Percentiles rank a stretch among this genome's conserved stretches.
Evolutionary conservation across 1,139 yeast genomes (phyloP).

Genomic region (Scheffersomyces quercinus): DNA sequence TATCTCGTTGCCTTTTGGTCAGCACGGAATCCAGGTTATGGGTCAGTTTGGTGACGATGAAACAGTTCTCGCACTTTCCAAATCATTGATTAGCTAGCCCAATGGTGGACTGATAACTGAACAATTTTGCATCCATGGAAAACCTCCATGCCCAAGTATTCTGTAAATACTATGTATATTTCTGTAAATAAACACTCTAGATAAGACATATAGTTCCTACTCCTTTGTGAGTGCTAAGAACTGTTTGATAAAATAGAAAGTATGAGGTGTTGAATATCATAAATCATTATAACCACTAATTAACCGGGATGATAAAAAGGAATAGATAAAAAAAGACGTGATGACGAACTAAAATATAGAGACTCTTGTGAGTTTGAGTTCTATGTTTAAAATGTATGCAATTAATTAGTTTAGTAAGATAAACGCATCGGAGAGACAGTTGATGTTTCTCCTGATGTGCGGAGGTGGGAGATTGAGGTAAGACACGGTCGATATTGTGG

Average conservation of each 20-base stretch:
- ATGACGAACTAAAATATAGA: background rate
- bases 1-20: conserved; percentile 63
- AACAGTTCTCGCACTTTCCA: conserved; percentile 49
- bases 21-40: conserved; percentile 68
- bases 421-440: conserved; percentile 12
- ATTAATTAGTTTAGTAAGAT: conserved; percentile 3
- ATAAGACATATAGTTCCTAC: too few relatives aligned
- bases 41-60: conserved; percentile 87
- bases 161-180: too few relatives aligned
- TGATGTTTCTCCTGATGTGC: conserved; percentile 10
- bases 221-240: too few relatives aligned
- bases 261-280: conserved; percentile 43
- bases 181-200: too few relatives aligned
- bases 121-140: too few relatives aligned
- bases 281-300: conserved; percentile 28
- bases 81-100: conserved; percentile 4
- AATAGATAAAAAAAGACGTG: conserved; percentile 1
- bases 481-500: background rate
- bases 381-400: conserved; percentile 4
- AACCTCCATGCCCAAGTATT: too few relatives aligned
- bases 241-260: conserved; percentile 3
- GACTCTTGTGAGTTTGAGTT: too few relatives aligned
- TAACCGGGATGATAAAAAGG: conserved; percentile 6
- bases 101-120: too few relatives aligned
- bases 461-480: background rate